Conservation (phyloP, 176 grass and related monocot genomes). For the Bromus sterilis region DNA sequence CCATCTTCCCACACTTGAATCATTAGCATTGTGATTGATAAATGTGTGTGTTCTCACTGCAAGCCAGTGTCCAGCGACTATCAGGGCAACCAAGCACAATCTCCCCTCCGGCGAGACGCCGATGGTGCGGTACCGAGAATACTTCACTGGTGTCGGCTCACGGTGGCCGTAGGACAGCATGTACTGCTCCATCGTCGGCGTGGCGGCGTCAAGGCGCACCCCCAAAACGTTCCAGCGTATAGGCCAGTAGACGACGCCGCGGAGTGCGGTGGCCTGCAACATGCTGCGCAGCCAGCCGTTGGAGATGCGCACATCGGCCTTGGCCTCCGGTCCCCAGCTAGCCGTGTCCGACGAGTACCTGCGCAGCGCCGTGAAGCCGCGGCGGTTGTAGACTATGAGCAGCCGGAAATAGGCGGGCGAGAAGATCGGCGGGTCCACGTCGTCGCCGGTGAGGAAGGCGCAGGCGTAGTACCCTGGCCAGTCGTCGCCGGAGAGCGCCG, state of each 20-base stretch:
- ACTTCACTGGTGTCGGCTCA: neutral
- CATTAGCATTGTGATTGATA: neutral
- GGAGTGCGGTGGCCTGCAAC: neutral
- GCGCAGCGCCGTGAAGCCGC: neutral
- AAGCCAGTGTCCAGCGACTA: neutral
- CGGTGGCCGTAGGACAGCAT: neutral
- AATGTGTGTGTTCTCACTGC: neutral
- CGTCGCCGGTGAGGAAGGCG: neutral
- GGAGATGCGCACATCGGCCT: neutral
- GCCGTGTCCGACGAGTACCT: neutral
- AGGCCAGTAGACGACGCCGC: neutral
- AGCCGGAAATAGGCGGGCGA: neutral
- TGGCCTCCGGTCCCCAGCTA: neutral
- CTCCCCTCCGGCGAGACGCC: neutral
- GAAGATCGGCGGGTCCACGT: neutral
- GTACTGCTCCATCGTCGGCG: neutral
- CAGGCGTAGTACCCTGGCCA: neutral
- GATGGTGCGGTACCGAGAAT: neutral
- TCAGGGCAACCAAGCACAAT: neutral
- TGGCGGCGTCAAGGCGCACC: neutral
- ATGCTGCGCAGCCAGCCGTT: neutral
- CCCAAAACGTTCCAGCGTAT: neutral
- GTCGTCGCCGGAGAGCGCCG: neutral
- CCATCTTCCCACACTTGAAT: neutral
- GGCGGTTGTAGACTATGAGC: slow-evolving; percentile 1